These are phyloP conservation scores for Pichia sp. DNA, from an alignment of 1,139 yeast species.

Conservation along the genomic window DNA sequence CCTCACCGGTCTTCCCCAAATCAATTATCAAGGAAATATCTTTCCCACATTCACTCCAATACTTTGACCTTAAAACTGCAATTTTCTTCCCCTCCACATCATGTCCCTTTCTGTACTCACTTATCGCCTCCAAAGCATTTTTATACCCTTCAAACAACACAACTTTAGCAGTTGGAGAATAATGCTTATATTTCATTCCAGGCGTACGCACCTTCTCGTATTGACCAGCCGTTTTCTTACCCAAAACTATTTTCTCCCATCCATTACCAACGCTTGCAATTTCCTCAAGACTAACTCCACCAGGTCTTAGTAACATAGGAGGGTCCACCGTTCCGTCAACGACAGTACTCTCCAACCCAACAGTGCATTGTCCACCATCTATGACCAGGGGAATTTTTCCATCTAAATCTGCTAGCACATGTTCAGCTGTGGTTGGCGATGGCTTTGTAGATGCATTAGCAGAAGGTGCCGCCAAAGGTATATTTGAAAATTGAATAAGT, in stretches of 20 bases:
- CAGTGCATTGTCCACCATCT: constrained; percentile 88
- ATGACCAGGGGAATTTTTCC: constrained; percentile 80
- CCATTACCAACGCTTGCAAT: constrained; percentile 49
- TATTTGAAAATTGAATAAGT: constrained; percentile 75
- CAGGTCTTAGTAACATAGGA: constrained; percentile 88
- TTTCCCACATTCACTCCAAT: constrained; percentile 33
- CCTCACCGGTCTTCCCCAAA: constrained; percentile 26
- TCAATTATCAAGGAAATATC: constrained; percentile 30
- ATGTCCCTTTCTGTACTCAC: constrained; percentile 25
- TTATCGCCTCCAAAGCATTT: constrained; percentile 39
- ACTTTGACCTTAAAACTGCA: constrained; percentile 46
- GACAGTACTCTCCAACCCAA: constrained; percentile 92
- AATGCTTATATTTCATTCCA: constrained; percentile 96
- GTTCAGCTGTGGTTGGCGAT: constrained; percentile 84
- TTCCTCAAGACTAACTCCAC: constrained; percentile 83
- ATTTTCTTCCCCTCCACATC: constrained; percentile 29
- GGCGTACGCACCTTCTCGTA: constrained; percentile 84
- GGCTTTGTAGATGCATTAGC: constrained; percentile 97
- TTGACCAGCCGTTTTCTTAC: constrained; percentile 59
- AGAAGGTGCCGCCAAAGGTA: constrained; percentile 95
- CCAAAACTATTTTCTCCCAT: constrained; percentile 64
- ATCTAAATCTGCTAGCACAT: constrained; percentile 73
- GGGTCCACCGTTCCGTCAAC: constrained; percentile 83
- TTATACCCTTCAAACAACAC: constrained; percentile 49
- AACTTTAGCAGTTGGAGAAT: constrained; percentile 86